Conservation (phyloP, 768 basidiomycete species). For the Auriscalpium microsporum region DNA sequence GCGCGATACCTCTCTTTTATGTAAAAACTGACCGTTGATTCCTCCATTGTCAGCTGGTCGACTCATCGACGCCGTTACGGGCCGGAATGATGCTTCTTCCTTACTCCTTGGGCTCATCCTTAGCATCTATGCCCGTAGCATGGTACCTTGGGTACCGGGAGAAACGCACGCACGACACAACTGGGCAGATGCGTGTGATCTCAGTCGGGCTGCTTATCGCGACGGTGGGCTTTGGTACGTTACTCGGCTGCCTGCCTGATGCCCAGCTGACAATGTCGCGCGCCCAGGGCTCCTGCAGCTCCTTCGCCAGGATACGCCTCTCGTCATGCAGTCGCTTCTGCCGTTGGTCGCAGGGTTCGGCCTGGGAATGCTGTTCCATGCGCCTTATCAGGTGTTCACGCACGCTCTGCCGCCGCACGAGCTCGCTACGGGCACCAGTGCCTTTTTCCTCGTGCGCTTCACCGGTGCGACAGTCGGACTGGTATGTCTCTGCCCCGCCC, state of each 20-base stretch:
- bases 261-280: background rate
- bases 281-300: conserved; percentile 55
- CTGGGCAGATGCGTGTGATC: conserved; percentile 60
- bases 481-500: conserved; percentile 33
- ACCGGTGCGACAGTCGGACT: conserved; percentile 79
- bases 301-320: conserved; percentile 44
- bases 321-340: conserved; percentile 40
- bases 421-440: conserved; percentile 72
- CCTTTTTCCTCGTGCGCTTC: conserved; percentile 82
- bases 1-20: conserved; percentile 4
- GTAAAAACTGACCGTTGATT: background rate
- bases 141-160: conserved; percentile 72
- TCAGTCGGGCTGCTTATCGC: conserved; percentile 55
- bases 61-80: conserved; percentile 59
- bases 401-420: conserved; percentile 56
- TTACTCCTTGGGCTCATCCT: conserved; percentile 77
- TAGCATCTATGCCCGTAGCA: conserved; percentile 81
- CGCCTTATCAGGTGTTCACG: conserved; percentile 76
- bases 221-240: conserved; percentile 64
- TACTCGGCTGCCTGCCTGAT: conserved; percentile 5
- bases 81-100: conserved; percentile 72
- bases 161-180: conserved; percentile 43
- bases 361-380: conserved; percentile 77
- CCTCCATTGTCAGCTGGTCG: conserved; percentile 44
- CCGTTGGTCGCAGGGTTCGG: conserved; percentile 71